Base-by-base conservation (phyloP, 2,329 filamentous ascomycete species). In the Dendrostoma leiphaemia region DNA sequence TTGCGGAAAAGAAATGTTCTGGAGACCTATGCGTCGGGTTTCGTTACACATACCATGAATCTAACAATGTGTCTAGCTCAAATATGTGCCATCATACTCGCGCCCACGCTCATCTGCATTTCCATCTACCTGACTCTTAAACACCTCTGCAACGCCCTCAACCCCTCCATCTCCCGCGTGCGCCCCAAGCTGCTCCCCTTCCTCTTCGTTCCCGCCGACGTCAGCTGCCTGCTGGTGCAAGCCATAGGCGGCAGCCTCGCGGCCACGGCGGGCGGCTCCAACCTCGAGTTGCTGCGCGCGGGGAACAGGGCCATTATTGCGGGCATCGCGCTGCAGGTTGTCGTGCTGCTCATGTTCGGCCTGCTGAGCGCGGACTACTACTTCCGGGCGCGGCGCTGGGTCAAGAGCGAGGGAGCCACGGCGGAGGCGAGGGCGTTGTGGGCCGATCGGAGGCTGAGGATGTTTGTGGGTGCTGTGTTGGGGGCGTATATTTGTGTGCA, bases 101-200 rank as follows among this genome's bases (percentile, higher is more conserved):
- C 72, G n/a, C 80, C 80, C 3, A 82, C 83, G 28, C 75, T 86
- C 55, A 73, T 85, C 67, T 83, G 82, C 68, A 81, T 83, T 59
- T 78, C 75, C 63, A 79, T 86, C 67, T 87, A 86, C 71, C 77
- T 87, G 24, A 84, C 80, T 3, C 77, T 86, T 56, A 83, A 84
- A 66, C 82, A 85, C 71, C 67, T 82, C 60, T 74, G 77, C 54
- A 68, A 80, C 31, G 67, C 74, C 44, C 71, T 82, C 57, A 73
- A 71, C 66, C 74, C 80, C 8, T 40, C 60, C 34, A 70, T 81
- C 50, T 82, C 80, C n/a, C 76, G 78, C 59, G 62, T 84, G 53
- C 71, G 71, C 3, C 76, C 81, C 17, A 68, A 66, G n/a, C 72
- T 74, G 60, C 83, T 81, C 65, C 81, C 81, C 4, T 72, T 75